A percentile compares a stretch with the other conserved stretches of the same genome.
Conservation (phyloP, 192 early-diverging fungal species). For the Lunasporangiospora selenospora region DNA sequence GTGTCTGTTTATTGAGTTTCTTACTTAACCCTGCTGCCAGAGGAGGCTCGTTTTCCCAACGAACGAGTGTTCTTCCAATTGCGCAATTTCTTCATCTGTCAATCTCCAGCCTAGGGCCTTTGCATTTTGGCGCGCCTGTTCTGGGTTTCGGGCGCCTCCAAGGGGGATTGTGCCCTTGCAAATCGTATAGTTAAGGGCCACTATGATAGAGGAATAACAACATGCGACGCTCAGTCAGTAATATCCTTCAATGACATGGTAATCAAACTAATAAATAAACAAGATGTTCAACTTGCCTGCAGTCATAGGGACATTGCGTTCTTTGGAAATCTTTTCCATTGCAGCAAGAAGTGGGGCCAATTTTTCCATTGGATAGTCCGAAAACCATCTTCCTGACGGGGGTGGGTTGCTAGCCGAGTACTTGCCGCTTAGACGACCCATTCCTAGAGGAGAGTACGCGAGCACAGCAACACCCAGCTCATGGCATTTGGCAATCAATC, state of each 20-base stretch:
- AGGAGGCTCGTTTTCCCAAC: constrained; percentile 30
- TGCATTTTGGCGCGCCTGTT: constrained; percentile 53
- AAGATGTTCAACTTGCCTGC: constrained; percentile 18
- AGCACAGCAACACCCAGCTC: constrained; percentile 76
- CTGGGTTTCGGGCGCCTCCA: constrained; percentile 51
- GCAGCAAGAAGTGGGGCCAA: constrained; percentile 20
- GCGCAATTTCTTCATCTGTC: constrained; percentile 47
- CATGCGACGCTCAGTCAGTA: background rate
- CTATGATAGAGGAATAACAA: constrained; percentile 4
- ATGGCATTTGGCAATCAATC: constrained; percentile 70
- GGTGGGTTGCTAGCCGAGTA: constrained; percentile 51
- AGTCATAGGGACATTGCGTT: constrained; percentile 30
- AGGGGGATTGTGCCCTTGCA: constrained; percentile 57
- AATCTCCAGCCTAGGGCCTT: constrained; percentile 52
- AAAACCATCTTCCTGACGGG: constrained; percentile 24
- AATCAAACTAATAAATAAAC: background rate
- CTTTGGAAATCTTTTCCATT: constrained; percentile 38
- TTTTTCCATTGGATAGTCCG: constrained; percentile 40
- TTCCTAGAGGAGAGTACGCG: constrained; percentile 76
- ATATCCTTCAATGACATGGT: background rate
- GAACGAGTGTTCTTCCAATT: constrained; percentile 47
- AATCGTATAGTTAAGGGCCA: constrained; percentile 58
- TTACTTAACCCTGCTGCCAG: constrained; percentile 57
- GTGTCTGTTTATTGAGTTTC: background rate
- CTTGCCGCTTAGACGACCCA: constrained; percentile 72